These are phyloP conservation scores for Sonneratia caseolaris DNA, from an alignment of 345 rosid genomes.

Conservation along the genomic window DNA sequence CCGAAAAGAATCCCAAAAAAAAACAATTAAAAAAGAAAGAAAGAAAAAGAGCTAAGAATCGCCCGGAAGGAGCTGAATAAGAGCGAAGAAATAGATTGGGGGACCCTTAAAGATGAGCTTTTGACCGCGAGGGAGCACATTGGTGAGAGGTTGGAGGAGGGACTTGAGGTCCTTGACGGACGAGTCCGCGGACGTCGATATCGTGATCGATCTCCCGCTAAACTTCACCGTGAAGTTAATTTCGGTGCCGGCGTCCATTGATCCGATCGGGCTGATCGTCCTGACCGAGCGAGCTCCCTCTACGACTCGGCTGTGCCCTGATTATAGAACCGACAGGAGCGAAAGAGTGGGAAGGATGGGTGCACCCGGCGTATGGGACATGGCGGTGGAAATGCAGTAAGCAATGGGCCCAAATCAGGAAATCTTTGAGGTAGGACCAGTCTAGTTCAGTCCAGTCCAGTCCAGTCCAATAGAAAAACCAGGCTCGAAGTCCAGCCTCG, in stretches of 20 bases:
- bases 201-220: conserved; percentile 53
- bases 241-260: conserved; percentile 7
- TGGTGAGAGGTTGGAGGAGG: conserved; percentile 70
- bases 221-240: conserved; percentile 56
- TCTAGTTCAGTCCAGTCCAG: not conserved
- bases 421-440: not conserved
- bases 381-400: not conserved
- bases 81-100: not conserved
- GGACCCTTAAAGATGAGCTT: conserved; percentile 82
- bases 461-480: not conserved
- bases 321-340: not conserved
- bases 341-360: not conserved
- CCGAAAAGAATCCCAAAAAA: not conserved
- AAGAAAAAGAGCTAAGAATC: too few relatives aligned
- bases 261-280: not conserved
- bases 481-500: not conserved
- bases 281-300: not conserved
- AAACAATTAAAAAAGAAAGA: too few relatives aligned
- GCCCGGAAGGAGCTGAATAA: too few relatives aligned
- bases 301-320: too few relatives aligned
- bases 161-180: conserved; percentile 52
- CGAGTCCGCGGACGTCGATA: conserved; percentile 38
- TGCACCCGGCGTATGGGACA: not conserved
- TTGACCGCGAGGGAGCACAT: conserved; percentile 93
- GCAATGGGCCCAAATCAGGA: not conserved